phyloP scores from a whole-genome alignment of 176 grass and related monocot genomes.

The Rhynchospora pubera region DNA sequence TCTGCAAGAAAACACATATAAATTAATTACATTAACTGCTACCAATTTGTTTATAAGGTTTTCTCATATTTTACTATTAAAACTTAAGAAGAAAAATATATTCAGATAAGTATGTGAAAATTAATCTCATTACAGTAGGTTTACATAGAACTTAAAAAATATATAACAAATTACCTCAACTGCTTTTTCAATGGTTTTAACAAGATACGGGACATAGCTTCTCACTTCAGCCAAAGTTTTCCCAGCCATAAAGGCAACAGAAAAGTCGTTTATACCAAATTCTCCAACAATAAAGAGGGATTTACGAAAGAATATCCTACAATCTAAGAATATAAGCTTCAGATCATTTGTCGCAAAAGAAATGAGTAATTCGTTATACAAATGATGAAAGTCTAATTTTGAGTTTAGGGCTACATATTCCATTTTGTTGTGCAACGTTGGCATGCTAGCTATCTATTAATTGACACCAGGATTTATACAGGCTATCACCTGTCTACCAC shows the following conservation, averaged over 20 bases:
- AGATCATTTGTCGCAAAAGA: neutral
- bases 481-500: too few species aligned
- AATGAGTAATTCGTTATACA: neutral
- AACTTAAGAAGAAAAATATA: neutral
- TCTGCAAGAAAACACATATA: neutral
- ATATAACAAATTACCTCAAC: conserved; percentile 28
- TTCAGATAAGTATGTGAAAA: neutral
- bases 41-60: neutral
- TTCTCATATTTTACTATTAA: neutral
- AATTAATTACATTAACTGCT: neutral
- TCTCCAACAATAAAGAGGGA: conserved; percentile 33
- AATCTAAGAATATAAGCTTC: neutral
- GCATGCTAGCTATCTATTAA: neutral
- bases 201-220: conserved; percentile 16
- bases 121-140: neutral
- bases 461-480: neutral
- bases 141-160: neutral
- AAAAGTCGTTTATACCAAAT: conserved; percentile 44
- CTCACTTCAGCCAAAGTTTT: conserved; percentile 19
- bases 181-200: conserved; percentile 22
- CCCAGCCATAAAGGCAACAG: neutral
- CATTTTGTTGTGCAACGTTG: neutral
- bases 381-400: neutral
- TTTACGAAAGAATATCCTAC: conserved; percentile 17
- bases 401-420: neutral